Evolutionary conservation across 345 rosid genomes (phyloP).

Genomic region (Arabis hirsuta): DNA sequence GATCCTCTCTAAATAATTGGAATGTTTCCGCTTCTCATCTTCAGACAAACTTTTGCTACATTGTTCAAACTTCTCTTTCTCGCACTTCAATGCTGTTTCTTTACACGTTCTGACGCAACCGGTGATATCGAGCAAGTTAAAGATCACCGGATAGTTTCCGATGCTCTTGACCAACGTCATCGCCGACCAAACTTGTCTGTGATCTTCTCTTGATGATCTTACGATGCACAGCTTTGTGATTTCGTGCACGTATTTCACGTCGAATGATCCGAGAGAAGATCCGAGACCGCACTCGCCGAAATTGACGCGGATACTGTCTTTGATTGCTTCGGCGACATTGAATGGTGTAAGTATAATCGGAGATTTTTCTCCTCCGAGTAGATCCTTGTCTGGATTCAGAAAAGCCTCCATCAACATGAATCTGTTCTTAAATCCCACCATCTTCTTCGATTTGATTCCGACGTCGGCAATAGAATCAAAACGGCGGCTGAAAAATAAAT

Average conservation of each 20-base stretch:
- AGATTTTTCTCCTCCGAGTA: conserved; percentile 52
- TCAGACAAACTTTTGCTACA: conserved; percentile 51
- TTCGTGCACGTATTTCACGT: conserved; percentile 78
- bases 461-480: neutral
- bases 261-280: conserved; percentile 68
- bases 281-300: conserved; percentile 82
- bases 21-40: conserved; percentile 53
- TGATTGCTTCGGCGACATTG: conserved; percentile 65
- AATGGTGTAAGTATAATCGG: conserved; percentile 69
- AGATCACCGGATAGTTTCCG: conserved; percentile 64
- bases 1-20: conserved; percentile 59
- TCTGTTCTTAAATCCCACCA: conserved; percentile 82
- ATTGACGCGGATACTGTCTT: conserved; percentile 68
- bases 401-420: conserved; percentile 76
- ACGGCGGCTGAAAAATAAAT: conserved; percentile 29
- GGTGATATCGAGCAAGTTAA: conserved; percentile 71
- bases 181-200: conserved; percentile 77
- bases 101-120: conserved; percentile 76
- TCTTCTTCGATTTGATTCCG: conserved; percentile 27
- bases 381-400: conserved; percentile 68
- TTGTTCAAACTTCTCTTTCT: conserved; percentile 73
- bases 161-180: conserved; percentile 69
- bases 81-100: conserved; percentile 72
- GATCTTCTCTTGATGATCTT: conserved; percentile 73
- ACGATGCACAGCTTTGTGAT: conserved; percentile 70